Conservation (phyloP, 2,329 filamentous ascomycete genomes). For the Xylariaceae sp. region DNA sequence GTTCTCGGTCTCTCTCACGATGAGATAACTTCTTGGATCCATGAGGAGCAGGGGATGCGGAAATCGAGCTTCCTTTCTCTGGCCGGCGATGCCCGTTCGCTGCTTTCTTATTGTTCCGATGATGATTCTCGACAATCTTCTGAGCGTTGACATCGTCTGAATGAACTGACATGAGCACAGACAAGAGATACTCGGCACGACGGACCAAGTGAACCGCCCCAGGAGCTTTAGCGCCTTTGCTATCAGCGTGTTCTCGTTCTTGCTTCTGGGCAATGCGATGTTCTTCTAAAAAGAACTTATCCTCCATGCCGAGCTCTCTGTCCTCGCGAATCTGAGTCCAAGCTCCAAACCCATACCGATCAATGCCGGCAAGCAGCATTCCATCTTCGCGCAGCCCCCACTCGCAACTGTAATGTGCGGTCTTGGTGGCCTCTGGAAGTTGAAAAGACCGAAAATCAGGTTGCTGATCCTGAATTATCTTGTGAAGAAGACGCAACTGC, state of each 20-base stretch:
- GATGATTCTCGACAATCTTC: conserved; percentile 83
- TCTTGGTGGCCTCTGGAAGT: conserved; percentile 86
- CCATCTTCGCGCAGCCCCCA: conserved; percentile 95
- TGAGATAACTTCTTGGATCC: conserved; percentile 45
- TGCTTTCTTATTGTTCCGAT: conserved; percentile 86
- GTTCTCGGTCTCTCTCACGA: conserved; percentile 45
- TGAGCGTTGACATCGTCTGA: conserved; percentile 71
- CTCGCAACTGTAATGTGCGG: conserved; percentile 82
- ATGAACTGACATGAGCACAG: conserved; percentile 85
- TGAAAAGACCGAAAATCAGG: conserved; percentile 77
- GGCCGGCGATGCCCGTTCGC: conserved; percentile 58
- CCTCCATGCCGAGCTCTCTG: conserved; percentile 73
- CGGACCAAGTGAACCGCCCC: conserved; percentile 97
- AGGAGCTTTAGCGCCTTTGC: conserved; percentile 82
- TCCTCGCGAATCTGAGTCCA: conserved; percentile 96
- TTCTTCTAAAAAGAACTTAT: conserved; percentile 96
- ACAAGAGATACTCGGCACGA: conserved; percentile 89
- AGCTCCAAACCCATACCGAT: conserved; percentile 89
- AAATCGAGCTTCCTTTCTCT: conserved; percentile 56
- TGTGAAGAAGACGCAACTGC: conserved; percentile 79
- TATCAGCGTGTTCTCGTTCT: conserved; percentile 74
- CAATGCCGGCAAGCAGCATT: conserved; percentile 93
- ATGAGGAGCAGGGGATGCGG: conserved; percentile 67
- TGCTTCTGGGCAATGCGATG: conserved; percentile 98
- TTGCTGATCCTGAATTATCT: conserved; percentile 58